These are phyloP conservation scores for Purpureocillium lavendulum DNA, from an alignment of 2,329 filamentous ascomycete species.

Conservation along the genomic window DNA sequence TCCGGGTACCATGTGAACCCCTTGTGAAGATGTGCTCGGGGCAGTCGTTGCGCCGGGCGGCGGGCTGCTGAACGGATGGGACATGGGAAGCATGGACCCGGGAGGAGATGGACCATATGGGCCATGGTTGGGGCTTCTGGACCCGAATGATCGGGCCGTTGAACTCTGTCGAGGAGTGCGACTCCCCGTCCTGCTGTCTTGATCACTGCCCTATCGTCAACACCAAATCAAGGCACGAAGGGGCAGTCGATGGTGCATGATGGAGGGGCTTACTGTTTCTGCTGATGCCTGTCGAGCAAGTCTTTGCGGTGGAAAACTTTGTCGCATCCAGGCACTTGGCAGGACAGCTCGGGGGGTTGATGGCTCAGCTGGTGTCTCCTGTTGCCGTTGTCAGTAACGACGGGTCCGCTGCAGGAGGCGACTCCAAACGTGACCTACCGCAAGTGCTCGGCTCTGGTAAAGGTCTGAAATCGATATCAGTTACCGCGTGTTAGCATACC, in stretches of 20 bases:
- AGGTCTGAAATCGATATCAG: conserved; percentile 34
- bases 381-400: conserved; percentile 14
- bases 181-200: conserved; percentile 6
- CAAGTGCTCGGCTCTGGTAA: conserved; percentile 54
- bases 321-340: conserved; percentile 44
- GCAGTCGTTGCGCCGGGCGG: conserved; percentile 5
- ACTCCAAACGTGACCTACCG: conserved; percentile 30
- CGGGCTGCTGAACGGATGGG: conserved; percentile 7
- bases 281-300: conserved; percentile 48
- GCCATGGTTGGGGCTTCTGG: conserved; percentile 10
- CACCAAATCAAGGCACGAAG: background rate
- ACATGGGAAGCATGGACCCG: conserved; percentile 12
- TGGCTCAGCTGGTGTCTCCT: conserved; percentile 56
- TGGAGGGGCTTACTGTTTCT: conserved; percentile 23
- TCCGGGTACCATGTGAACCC: conserved; percentile 8
- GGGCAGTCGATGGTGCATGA: no score
- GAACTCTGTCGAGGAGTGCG: conserved; percentile 3
- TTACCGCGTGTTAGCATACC: conserved; percentile 1
- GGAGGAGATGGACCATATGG: conserved; percentile 7
- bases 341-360: conserved; percentile 42
- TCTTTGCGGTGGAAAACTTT: conserved; percentile 51
- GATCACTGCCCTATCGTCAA: conserved; percentile 1
- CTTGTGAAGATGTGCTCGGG: conserved; percentile 5
- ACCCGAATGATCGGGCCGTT: conserved; percentile 7
- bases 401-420: background rate